Percentiles rank a stretch among this genome's conserved stretches.
Evolutionary conservation across 148 eudicot genomes (phyloP).

Genomic region (Rhododendron mucronatum): DNA sequence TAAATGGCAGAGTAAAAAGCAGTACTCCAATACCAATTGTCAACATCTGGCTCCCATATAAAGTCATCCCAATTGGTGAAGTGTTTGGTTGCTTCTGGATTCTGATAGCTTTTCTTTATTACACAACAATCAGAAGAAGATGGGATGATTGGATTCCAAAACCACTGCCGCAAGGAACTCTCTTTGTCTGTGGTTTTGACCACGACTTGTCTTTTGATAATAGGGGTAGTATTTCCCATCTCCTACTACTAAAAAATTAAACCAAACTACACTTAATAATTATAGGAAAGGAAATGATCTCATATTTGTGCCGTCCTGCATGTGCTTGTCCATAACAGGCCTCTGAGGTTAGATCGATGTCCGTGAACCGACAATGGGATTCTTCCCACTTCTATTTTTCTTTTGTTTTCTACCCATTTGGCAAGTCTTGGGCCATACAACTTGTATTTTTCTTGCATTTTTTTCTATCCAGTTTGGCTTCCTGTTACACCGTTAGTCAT

Average conservation of each 20-base stretch:
- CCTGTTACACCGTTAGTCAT: not conserved
- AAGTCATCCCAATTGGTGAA: not conserved
- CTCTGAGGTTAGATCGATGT: not conserved
- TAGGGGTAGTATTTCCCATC: not conserved
- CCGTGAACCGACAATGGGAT: not conserved
- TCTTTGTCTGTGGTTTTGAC: not conserved
- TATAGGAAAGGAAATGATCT: not conserved
- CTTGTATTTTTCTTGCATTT: no score
- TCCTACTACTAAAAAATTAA: not conserved
- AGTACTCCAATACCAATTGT: not conserved
- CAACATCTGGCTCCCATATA: not conserved
- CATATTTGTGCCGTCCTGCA: not conserved
- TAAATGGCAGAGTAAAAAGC: not conserved
- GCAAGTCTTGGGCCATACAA: not conserved
- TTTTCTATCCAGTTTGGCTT: not conserved
- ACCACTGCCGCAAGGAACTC: constrained; percentile 3
- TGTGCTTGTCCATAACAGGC: not conserved
- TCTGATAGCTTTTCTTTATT: not conserved
- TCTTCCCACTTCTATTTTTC: not conserved
- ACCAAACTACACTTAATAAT: not conserved
- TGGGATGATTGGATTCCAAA: not conserved
- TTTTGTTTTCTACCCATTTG: not conserved
- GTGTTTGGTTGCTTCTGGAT: not conserved
- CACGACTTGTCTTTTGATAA: not conserved
- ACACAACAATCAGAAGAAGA: not conserved